Evolutionary conservation across 345 rosid species (phyloP), one percentile per base, ranked within the genome.

Genomic region (Garcia nutans): DNA sequence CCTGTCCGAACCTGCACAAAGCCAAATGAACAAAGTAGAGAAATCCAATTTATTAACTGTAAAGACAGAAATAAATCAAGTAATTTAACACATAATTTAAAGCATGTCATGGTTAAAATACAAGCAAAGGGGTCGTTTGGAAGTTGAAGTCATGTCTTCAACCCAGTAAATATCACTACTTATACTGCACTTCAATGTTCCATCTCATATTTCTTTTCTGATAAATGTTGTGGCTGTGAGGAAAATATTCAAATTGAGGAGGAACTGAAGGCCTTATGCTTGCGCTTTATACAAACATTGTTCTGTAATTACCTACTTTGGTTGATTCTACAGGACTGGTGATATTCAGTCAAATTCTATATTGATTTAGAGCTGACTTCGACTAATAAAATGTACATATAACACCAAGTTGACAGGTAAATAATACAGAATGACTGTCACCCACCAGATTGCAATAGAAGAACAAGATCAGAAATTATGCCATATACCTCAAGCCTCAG

Each of bases 401-500:
- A 15, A 20, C 68, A 57, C 11, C 9, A 33, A n/a, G 3, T 10
- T 56, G n/a, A 56, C 12, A 17, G 60, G 33, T 26, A 33, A 2
- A 11, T 5, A 28, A 23, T 47, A 19, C 67, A 60, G 22, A 9
- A 2, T 28, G 8, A 1, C 5, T 64, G n/a, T 33, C 5, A 57
- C 6, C 49, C 16, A 33, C 23, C 23, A 64, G 10, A 1, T 10
- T 3, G 16, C 8, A 54, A 6, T 15, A 17, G 58, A 54, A 37
- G 17, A 42, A 10, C 41, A 54, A 22, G 22, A 64, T 10, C 37
- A 52, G 66, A 50, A 68, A 15, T 42, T 0, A 64, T 45, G 31
- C n/a, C n/a, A 8, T 65, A 49, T 88, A 86, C 99, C 98, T 96
- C 99, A 12, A 96, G 93, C 85, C 95, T 88, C 24, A 93, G 74